These are phyloP conservation scores for Cardamine resedifolia DNA, from an alignment of 345 rosid genomes.

Conservation along the genomic window DNA sequence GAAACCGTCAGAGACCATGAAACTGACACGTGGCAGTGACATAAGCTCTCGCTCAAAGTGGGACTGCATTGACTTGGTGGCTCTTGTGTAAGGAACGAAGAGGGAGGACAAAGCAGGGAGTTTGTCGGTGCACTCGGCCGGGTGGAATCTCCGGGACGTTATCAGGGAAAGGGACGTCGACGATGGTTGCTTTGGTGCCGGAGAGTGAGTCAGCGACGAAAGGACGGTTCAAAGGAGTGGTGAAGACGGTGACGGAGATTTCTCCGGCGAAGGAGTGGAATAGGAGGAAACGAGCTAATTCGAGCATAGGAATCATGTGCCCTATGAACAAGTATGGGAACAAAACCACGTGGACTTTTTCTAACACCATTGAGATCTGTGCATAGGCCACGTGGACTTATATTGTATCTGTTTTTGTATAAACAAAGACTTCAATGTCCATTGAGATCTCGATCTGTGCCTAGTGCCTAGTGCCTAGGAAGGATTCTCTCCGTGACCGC, in stretches of 20 bases:
- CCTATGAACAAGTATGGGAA: conserved; percentile 15
- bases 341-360: conserved; percentile 10
- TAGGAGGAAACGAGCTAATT: conserved; percentile 13
- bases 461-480: not conserved
- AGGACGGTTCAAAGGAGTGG: conserved; percentile 13
- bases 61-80: conserved; percentile 16
- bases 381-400: not conserved
- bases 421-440: conserved; percentile 5
- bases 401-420: not conserved
- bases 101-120: not conserved
- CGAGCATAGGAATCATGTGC: conserved; percentile 10
- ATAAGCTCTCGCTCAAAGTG: not conserved
- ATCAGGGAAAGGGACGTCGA: not conserved
- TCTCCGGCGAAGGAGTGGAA: not conserved
- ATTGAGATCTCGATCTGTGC: not conserved
- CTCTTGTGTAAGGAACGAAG: conserved; percentile 7
- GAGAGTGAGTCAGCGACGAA: conserved; percentile 5
- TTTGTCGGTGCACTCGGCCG: not conserved
- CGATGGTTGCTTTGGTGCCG: conserved; percentile 6
- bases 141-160: conserved; percentile 1
- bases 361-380: conserved; percentile 6
- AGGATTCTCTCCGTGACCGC: not conserved
- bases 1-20: conserved; percentile 12
- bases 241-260: conserved; percentile 5
- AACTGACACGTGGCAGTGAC: not conserved